phyloP scores from a whole-genome alignment of 768 basidiomycete genomes.

The Kwoniella botswanensis region DNA sequence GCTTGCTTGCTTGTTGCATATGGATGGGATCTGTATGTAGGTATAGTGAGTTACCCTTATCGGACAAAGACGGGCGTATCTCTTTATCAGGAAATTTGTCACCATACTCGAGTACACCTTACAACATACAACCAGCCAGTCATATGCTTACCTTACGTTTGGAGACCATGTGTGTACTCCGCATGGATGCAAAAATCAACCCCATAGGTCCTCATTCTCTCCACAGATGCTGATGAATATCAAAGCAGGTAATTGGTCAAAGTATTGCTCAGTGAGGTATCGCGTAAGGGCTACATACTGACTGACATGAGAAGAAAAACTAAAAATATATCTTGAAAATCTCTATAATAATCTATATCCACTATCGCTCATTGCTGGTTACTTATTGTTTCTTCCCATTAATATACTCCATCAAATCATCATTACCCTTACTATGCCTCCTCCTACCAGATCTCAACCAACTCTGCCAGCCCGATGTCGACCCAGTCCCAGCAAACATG shows the following conservation, averaged over 20 bases:
- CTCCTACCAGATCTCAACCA: slow-evolving; percentile 27
- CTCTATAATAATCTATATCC: too few relatives aligned
- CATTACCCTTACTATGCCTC: slow-evolving; percentile 17
- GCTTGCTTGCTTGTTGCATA: background rate
- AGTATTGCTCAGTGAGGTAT: too few relatives aligned
- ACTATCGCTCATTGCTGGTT: too few relatives aligned
- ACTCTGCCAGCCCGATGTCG: slow-evolving; percentile 34
- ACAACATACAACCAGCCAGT: background rate
- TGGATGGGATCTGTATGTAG: background rate
- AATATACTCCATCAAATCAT: slow-evolving; percentile 13
- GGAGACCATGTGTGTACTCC: background rate
- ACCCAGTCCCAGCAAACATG: slow-evolving; percentile 47
- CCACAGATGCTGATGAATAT: background rate
- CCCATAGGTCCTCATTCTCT: background rate
- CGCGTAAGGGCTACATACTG: too few relatives aligned
- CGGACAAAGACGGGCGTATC: background rate
- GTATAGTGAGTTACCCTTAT: background rate
- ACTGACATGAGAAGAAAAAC: too few relatives aligned
- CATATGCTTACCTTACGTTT: background rate
- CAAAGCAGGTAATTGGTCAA: too few relatives aligned
- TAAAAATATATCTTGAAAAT: too few relatives aligned
- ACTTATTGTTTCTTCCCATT: background rate
- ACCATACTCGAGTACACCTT: background rate
- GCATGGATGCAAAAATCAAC: background rate
- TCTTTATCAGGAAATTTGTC: background rate